Evolutionary conservation across 164 flowering plant genomes (phyloP), one percentile per base, ranked within the genome.

Genomic region (Brasenia schreberi): DNA sequence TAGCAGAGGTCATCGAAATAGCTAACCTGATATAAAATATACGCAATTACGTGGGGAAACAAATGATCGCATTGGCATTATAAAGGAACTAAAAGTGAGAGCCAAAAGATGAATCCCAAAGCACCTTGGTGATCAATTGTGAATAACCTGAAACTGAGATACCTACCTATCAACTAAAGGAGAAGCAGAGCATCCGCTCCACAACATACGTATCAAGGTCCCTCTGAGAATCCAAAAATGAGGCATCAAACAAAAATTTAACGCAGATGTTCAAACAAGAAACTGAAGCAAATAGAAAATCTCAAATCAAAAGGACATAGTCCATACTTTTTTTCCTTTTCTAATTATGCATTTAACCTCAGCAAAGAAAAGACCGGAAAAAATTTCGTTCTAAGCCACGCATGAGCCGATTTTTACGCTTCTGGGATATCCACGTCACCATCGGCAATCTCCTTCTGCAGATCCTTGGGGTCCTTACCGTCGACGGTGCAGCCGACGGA

Each of bases 401-500:
- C 39, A 33, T 33, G 39, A 33, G 39, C 39, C 3, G 39, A 33
- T 49, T 65, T 16, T 84, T 79, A 86, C 42, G 84, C 87, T 6
- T 43, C 72, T 0, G 90, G 89, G 39, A 86, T 61, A 72, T 86
- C 94, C 10, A 88, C 83, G 45, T 84, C 94, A 0, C 90, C 90
- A 68, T 84, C 86, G 5, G 69, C 5, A 59, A 88, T 83, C 83
- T 88, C 94, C 80, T 80, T 73, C 78, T 88, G 94, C 80, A 87
- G 75, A 66, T 88, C 89, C 77, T 88, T 85, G 0, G 94, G 90
- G 49, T 83, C 77, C 80, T 85, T 88, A 4, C 90, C 90, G 42
- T 88, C 94, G 12, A 88, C 94, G 4, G 90, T 86, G 65, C 95
- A 88, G 0, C 95, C 95, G 5, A 88, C 95, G 7, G 88, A 84